A percentile compares a stretch with the other conserved stretches of the same genome.
phyloP scores from a whole-genome alignment of 2,329 filamentous ascomycete genomes.

The Chrysoporthe deuterocubensis region DNA sequence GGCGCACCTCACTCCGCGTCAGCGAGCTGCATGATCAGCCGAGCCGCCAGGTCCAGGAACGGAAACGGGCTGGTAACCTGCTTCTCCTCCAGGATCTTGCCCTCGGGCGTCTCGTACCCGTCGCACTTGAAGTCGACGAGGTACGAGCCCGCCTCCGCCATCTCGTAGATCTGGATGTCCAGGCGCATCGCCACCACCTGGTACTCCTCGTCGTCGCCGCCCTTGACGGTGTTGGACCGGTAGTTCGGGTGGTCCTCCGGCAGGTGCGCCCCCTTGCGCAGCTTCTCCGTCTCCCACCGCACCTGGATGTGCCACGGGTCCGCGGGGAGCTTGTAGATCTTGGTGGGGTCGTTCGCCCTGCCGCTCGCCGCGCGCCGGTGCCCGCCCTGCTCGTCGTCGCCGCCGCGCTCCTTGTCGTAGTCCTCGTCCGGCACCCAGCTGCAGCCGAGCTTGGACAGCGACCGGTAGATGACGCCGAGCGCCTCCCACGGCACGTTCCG shows the following conservation, averaged over 20 bases:
- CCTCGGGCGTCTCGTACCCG: slow-evolving; percentile 82
- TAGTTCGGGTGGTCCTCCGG: slow-evolving; percentile 35
- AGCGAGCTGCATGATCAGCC: slow-evolving; percentile 90
- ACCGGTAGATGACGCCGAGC: slow-evolving; percentile 92
- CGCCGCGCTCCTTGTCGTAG: slow-evolving; percentile 52
- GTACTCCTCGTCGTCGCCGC: slow-evolving; percentile 50
- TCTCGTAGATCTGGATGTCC: slow-evolving; percentile 94
- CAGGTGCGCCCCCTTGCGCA: slow-evolving; percentile 44
- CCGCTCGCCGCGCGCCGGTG: slow-evolving; percentile 38
- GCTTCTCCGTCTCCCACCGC: slow-evolving; percentile 78
- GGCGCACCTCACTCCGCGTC: slow-evolving; percentile 64
- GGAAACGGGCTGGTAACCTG: slow-evolving; percentile 94
- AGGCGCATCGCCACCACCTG: slow-evolving; percentile 90
- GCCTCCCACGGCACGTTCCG: slow-evolving; percentile 94
- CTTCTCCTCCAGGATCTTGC: slow-evolving; percentile 84
- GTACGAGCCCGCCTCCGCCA: slow-evolving; percentile 83
- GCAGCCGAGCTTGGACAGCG: slow-evolving; percentile 83
- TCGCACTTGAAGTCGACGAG: slow-evolving; percentile 99
- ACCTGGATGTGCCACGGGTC: slow-evolving; percentile 95
- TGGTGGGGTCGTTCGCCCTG: slow-evolving; percentile 53
- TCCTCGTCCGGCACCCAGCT: slow-evolving; percentile 78
- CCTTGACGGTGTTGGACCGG: slow-evolving; percentile 38
- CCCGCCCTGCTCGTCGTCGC: slow-evolving; percentile 44
- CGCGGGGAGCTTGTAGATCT: slow-evolving; percentile 82
- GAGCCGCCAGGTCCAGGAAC: slow-evolving; percentile 90